Percentiles rank a stretch among this genome's conserved stretches.
phyloP scores from a whole-genome alignment of 2,329 filamentous ascomycete species.

The Neopestalotiopsis rosae region DNA sequence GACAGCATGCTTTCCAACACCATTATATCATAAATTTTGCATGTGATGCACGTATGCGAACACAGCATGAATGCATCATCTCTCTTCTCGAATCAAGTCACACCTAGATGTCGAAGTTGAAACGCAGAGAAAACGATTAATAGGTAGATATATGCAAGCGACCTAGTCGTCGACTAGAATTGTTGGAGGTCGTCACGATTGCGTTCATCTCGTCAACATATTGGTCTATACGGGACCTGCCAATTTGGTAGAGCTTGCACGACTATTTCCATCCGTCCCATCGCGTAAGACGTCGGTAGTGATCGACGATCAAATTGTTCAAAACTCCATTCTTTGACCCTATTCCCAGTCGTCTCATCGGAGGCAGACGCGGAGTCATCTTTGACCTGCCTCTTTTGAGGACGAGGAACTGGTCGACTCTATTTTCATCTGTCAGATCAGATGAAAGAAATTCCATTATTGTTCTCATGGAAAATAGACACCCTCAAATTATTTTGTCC shows the following conservation, averaged over 20 bases:
- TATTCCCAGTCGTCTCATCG: neutral
- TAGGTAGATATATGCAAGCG: neutral
- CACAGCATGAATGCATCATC: too few species aligned
- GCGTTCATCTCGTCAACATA: neutral
- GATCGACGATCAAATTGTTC: neutral
- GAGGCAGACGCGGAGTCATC: neutral
- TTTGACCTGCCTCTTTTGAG: conserved; percentile 15
- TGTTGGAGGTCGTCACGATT: neutral
- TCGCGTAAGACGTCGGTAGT: neutral
- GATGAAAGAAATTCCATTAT: neutral
- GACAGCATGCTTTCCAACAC: too few species aligned
- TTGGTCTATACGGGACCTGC: neutral
- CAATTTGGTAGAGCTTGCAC: neutral
- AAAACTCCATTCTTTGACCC: neutral
- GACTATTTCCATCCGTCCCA: neutral
- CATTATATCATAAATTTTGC: too few species aligned
- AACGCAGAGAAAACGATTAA: neutral
- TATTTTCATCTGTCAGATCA: conserved; percentile 1
- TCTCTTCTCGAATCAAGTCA: neutral
- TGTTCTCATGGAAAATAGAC: neutral
- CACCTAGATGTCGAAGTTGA: neutral
- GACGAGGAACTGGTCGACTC: conserved; percentile 2
- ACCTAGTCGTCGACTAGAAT: neutral
- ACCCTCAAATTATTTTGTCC: neutral
- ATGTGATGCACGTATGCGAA: too few species aligned